phyloP scores from a whole-genome alignment of 306 rosid species.

The Astragalus membranaceus region DNA sequence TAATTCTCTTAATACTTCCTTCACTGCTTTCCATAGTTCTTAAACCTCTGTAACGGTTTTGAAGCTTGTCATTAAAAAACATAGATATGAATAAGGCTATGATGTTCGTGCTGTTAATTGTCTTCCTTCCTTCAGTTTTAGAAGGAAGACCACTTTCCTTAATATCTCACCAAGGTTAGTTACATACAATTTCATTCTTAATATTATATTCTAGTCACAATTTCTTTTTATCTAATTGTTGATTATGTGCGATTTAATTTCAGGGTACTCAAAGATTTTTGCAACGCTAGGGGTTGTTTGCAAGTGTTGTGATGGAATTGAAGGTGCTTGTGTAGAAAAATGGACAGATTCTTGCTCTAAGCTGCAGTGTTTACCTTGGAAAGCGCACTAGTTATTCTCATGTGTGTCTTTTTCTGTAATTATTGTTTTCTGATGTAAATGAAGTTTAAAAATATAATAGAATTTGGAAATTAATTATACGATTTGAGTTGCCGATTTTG shows the following conservation, averaged over 20 bases:
- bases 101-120: not conserved
- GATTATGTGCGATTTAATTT: not conserved
- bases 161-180: slow-evolving; percentile 32
- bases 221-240: not conserved
- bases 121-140: slow-evolving; percentile 3
- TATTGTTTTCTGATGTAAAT: not conserved
- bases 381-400: slow-evolving; percentile 5
- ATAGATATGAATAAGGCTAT: slow-evolving; percentile 15
- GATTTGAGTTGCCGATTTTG: not conserved
- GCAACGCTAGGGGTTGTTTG: slow-evolving; percentile 43
- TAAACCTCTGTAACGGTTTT: not conserved
- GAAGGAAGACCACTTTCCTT: slow-evolving; percentile 37
- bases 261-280: slow-evolving; percentile 22
- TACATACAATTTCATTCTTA: not conserved
- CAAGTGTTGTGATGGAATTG: slow-evolving; percentile 51
- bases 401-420: not conserved
- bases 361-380: slow-evolving; percentile 47
- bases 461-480: not conserved
- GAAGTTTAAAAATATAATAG: not conserved
- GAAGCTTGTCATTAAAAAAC: not conserved
- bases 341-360: slow-evolving; percentile 47
- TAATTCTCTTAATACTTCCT: not conserved
- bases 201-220: no score
- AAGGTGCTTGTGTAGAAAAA: slow-evolving; percentile 37
- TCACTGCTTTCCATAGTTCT: not conserved